Conservation (phyloP, 169 alveolate genomes). For the Cryptosporidium parvum region DNA sequence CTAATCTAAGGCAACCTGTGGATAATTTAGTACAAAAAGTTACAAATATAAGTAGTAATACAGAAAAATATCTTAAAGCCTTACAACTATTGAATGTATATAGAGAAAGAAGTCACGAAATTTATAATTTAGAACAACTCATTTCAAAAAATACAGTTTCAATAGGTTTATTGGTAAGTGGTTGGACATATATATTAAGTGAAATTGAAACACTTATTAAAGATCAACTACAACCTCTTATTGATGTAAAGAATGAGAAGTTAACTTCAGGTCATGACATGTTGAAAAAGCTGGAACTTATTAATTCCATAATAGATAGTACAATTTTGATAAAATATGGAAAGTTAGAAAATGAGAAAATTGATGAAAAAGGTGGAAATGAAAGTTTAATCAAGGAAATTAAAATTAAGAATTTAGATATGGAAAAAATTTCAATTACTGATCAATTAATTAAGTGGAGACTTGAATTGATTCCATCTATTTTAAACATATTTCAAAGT, state of each 20-base stretch:
- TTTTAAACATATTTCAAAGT: neutral
- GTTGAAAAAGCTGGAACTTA: constrained; percentile 5
- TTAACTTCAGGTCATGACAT: constrained; percentile 42
- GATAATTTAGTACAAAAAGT: neutral
- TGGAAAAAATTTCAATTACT: constrained; percentile 8
- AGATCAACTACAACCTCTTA: constrained; percentile 33
- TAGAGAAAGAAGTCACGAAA: constrained; percentile 37
- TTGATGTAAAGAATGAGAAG: neutral
- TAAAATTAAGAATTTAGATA: constrained; percentile 2
- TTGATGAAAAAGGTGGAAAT: neutral
- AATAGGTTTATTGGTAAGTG: neutral
- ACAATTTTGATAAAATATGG: constrained; percentile 30
- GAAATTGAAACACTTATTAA: constrained; percentile 26
- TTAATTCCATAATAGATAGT: constrained; percentile 31
- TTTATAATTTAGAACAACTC: neutral
- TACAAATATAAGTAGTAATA: neutral
- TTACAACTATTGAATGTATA: constrained; percentile 17
- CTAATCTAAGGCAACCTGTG: constrained; percentile 25
- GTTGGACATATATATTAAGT: constrained; percentile 23
- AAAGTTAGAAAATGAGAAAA: neutral
- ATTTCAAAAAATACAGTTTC: constrained; percentile 4
- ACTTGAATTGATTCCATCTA: constrained; percentile 5
- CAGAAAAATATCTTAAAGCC: constrained; percentile 9
- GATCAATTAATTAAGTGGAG: constrained; percentile 14
- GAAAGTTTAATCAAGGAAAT: constrained; percentile 12